These are phyloP conservation scores for Lipomyces chichibuensis DNA, from an alignment of 805 yeast species.

Conservation along the genomic window DNA sequence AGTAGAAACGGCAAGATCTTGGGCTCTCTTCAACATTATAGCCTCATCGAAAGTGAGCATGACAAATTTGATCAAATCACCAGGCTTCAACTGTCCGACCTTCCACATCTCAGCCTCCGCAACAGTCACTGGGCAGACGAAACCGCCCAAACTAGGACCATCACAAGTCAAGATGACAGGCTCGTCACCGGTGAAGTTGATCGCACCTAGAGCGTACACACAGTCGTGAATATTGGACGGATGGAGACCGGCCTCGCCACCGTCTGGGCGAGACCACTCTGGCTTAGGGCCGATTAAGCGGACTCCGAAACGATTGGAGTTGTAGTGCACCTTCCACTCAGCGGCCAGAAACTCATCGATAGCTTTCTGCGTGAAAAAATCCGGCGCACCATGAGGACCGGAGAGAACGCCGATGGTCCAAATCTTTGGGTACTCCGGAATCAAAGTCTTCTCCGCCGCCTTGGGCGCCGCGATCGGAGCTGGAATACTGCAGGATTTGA, in stretches of 20 bases:
- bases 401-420: slow-evolving; percentile 94
- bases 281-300: slow-evolving; percentile 95
- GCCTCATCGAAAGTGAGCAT: slow-evolving; percentile 77
- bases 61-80: slow-evolving; percentile 78
- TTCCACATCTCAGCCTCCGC: slow-evolving; percentile 98
- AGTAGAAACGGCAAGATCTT: slow-evolving; percentile 50
- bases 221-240: slow-evolving; percentile 99
- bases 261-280: slow-evolving; percentile 92
- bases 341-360: slow-evolving; percentile 72
- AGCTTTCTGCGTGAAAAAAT: slow-evolving; percentile 79
- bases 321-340: slow-evolving; percentile 94
- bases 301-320: slow-evolving; percentile 95
- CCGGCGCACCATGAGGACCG: slow-evolving; percentile 98
- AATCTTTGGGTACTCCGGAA: slow-evolving; percentile 58
- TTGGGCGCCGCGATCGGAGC: slow-evolving; percentile 68
- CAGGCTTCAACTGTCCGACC: slow-evolving; percentile 96
- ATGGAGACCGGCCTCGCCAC: slow-evolving; percentile 97
- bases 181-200: slow-evolving; percentile 98
- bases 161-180: slow-evolving; percentile 96
- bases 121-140: slow-evolving; percentile 95
- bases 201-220: slow-evolving; percentile 94
- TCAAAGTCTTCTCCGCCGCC: slow-evolving; percentile 55
- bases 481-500: slow-evolving; percentile 70
- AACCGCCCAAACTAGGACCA: slow-evolving; percentile 97
- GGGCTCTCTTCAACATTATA: slow-evolving; percentile 59